These are phyloP conservation scores for Bipolaris bicolor DNA, from an alignment of 2,329 filamentous ascomycete genomes.

Conservation along the genomic window DNA sequence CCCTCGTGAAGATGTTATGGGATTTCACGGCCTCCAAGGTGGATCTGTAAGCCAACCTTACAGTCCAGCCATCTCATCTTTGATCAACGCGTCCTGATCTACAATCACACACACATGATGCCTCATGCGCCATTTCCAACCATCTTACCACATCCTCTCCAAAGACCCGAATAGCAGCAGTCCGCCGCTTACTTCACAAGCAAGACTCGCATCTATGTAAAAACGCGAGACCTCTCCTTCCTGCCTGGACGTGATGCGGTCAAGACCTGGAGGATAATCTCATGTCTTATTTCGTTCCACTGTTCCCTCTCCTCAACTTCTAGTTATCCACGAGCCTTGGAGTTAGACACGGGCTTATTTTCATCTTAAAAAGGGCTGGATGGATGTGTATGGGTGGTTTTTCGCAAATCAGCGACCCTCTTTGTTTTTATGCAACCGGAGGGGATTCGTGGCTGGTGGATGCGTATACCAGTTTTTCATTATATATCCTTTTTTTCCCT, in stretches of 20 bases:
- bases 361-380: slow-evolving; percentile 1
- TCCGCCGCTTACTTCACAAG: not conserved
- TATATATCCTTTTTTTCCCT: too few species aligned
- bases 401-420: not conserved
- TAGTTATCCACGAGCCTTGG: slow-evolving; percentile 12
- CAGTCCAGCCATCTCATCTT: not conserved
- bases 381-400: slow-evolving; percentile 3
- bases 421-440: too few species aligned
- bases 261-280: not conserved
- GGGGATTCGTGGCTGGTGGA: too few species aligned
- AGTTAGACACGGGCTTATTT: slow-evolving; percentile 3
- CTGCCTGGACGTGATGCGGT: not conserved
- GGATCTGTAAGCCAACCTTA: slow-evolving; percentile 34
- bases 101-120: not conserved
- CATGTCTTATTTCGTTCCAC: not conserved
- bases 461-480: too few species aligned
- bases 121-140: slow-evolving; percentile 2
- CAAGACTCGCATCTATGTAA: not conserved
- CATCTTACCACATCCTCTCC: not conserved
- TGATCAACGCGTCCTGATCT: not conserved
- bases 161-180: not conserved
- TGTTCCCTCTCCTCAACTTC: not conserved
- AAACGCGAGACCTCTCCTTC: not conserved
- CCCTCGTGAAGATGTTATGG: slow-evolving; percentile 91
- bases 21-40: slow-evolving; percentile 67